A percentile compares a stretch with the other conserved stretches of the same genome.
phyloP scores from a whole-genome alignment of 257 asterid species.

The Phtheirospermum japonicum region DNA sequence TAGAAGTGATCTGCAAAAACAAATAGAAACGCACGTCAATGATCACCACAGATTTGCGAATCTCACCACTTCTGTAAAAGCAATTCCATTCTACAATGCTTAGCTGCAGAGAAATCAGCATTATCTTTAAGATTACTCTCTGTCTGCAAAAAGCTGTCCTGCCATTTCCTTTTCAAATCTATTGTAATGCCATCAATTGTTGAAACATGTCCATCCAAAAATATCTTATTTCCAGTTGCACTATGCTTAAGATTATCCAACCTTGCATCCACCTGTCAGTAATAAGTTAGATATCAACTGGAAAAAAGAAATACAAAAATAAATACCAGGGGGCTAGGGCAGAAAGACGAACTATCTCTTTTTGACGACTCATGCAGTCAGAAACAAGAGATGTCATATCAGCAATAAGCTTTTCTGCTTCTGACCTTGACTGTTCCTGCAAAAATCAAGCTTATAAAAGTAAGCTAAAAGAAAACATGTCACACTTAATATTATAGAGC shows the following conservation, averaged over 20 bases:
- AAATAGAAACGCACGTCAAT: background rate
- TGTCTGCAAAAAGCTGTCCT: slow-evolving; percentile 58
- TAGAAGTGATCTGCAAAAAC: background rate
- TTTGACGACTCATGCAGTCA: slow-evolving; percentile 65
- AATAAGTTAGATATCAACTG: slow-evolving; percentile 15
- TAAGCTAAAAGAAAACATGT: slow-evolving; percentile 18
- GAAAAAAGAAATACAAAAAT: background rate
- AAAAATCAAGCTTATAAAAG: slow-evolving; percentile 22
- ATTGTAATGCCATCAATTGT: slow-evolving; percentile 61
- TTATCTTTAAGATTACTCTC: slow-evolving; percentile 52
- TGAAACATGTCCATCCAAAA: slow-evolving; percentile 67
- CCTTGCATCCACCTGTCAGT: slow-evolving; percentile 61
- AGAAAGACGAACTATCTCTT: slow-evolving; percentile 56
- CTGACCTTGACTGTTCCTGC: slow-evolving; percentile 69
- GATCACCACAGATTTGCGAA: background rate
- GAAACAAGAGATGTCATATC: slow-evolving; percentile 68
- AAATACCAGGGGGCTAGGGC: background rate
- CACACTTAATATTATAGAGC: slow-evolving; percentile 5
- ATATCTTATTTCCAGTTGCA: slow-evolving; percentile 52
- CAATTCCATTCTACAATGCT: slow-evolving; percentile 81
- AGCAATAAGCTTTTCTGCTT: slow-evolving; percentile 72
- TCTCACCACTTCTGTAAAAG: slow-evolving; percentile 67
- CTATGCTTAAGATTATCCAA: slow-evolving; percentile 54
- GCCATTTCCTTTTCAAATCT: slow-evolving; percentile 85
- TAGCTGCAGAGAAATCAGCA: slow-evolving; percentile 75